phyloP scores from a whole-genome alignment of 2,329 filamentous ascomycete species.

The Cryphonectria parasitica region DNA sequence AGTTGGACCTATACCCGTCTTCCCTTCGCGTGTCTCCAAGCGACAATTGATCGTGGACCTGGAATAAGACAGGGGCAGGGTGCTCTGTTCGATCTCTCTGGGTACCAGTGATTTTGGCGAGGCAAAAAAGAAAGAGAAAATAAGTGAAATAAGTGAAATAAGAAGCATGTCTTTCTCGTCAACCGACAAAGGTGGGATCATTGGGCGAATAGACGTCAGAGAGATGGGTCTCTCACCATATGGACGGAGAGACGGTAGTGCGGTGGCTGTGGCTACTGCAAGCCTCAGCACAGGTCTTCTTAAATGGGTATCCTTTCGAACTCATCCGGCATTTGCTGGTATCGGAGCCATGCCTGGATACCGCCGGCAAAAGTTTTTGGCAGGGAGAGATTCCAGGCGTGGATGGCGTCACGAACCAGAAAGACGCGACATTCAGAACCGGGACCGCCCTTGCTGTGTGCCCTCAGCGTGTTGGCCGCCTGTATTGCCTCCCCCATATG shows the following conservation, averaged over 20 bases:
- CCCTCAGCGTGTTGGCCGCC: slow-evolving; percentile 34
- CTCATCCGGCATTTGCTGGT: slow-evolving; percentile 28
- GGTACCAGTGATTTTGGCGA: neutral
- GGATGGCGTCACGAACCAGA: slow-evolving; percentile 42
- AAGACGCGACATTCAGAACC: slow-evolving; percentile 31
- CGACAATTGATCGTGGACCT: neutral
- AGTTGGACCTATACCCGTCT: neutral
- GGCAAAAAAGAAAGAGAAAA: too few relatives aligned
- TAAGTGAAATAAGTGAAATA: too few relatives aligned
- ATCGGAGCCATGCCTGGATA: slow-evolving; percentile 41
- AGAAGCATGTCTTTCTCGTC: neutral
- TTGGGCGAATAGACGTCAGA: neutral
- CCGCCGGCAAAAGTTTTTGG: slow-evolving; percentile 44
- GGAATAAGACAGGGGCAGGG: neutral
- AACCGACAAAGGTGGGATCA: neutral
- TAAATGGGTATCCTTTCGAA: slow-evolving; percentile 29
- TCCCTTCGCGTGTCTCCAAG: neutral
- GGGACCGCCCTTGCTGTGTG: slow-evolving; percentile 36
- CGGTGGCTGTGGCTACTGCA: neutral
- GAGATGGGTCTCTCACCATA: neutral
- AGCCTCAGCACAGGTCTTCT: neutral
- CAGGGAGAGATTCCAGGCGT: slow-evolving; percentile 47
- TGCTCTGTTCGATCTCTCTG: neutral
- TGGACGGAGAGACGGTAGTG: neutral
- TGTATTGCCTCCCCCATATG: slow-evolving; percentile 31